Evolutionary conservation across 345 rosid genomes (phyloP).

Genomic region (Tarenaya hassleriana): DNA sequence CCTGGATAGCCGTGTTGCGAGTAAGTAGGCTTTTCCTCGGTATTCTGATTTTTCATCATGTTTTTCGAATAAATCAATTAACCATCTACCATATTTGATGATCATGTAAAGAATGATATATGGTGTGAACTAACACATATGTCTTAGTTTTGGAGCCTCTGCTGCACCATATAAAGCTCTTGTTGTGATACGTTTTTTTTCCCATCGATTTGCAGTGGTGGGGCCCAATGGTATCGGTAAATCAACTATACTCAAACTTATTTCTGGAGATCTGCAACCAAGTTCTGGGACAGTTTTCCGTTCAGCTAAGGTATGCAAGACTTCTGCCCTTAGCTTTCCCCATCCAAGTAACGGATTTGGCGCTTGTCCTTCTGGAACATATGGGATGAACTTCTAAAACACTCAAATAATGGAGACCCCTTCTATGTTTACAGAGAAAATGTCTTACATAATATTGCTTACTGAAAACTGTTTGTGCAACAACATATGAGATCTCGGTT

Average conservation of each 20-base stretch:
- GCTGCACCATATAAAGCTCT: slow-evolving; percentile 14
- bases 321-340: slow-evolving; percentile 4
- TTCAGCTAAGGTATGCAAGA: slow-evolving; percentile 76
- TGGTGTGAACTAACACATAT: slow-evolving; percentile 8
- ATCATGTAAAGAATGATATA: not conserved
- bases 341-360: not conserved
- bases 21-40: slow-evolving; percentile 43
- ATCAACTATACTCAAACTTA: slow-evolving; percentile 94
- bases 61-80: not conserved
- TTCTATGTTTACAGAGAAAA: slow-evolving; percentile 2
- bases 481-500: not conserved
- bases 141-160: slow-evolving; percentile 13
- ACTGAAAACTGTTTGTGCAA: not conserved
- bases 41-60: slow-evolving; percentile 4
- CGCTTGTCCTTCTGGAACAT: slow-evolving; percentile 2
- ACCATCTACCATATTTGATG: too few species aligned
- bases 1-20: slow-evolving; percentile 95
- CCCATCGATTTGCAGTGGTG: slow-evolving; percentile 65
- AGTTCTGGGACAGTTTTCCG: slow-evolving; percentile 97
- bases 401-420: slow-evolving; percentile 6
- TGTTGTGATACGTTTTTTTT: slow-evolving; percentile 14
- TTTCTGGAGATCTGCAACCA: slow-evolving; percentile 91
- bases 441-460: slow-evolving; percentile 1
- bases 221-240: slow-evolving; percentile 99
- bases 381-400: slow-evolving; percentile 2